These are phyloP conservation scores for Psilocybe cyanescens DNA, from an alignment of 768 basidiomycete species.

Conservation along the genomic window DNA sequence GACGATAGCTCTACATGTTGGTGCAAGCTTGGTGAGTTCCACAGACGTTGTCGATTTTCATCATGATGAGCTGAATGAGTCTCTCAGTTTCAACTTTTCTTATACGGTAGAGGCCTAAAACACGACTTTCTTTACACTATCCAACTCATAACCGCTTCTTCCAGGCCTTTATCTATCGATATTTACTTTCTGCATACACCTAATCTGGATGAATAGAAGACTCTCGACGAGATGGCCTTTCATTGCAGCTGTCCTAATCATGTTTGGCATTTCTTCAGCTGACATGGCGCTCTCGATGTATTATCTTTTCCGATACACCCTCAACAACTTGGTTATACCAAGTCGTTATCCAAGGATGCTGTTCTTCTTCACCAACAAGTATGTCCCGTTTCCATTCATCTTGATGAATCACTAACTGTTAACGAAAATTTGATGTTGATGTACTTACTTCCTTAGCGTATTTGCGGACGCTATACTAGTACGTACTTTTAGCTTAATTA, in stretches of 20 bases:
- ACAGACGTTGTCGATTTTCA: neutral
- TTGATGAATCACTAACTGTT: no score
- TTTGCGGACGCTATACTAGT: slow-evolving; percentile 25
- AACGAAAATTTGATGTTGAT: neutral
- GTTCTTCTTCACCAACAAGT: slow-evolving; percentile 23
- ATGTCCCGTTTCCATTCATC: neutral
- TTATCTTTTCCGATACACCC: slow-evolving; percentile 16
- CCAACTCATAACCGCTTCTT: neutral
- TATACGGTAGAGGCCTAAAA: slow-evolving; percentile 18
- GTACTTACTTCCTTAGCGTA: slow-evolving; percentile 13
- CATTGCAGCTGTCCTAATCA: slow-evolving; percentile 6
- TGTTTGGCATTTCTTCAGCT: slow-evolving; percentile 20
- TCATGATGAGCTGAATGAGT: neutral
- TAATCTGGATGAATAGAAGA: slow-evolving; percentile 15
- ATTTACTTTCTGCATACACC: slow-evolving; percentile 17
- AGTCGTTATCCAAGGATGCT: slow-evolving; percentile 12
- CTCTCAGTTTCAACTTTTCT: slow-evolving; percentile 20
- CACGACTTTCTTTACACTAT: neutral
- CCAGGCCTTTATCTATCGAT: slow-evolving; percentile 18
- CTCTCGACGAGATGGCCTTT: slow-evolving; percentile 14
- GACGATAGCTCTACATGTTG: slow-evolving; percentile 12
- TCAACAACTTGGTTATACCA: slow-evolving; percentile 11
- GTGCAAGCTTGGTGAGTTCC: slow-evolving; percentile 17
- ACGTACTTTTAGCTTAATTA: slow-evolving; percentile 15
- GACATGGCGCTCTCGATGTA: slow-evolving; percentile 18